Base-by-base conservation (phyloP, 2,329 filamentous ascomycete genomes). In the Pestalotiopsis sp. region DNA sequence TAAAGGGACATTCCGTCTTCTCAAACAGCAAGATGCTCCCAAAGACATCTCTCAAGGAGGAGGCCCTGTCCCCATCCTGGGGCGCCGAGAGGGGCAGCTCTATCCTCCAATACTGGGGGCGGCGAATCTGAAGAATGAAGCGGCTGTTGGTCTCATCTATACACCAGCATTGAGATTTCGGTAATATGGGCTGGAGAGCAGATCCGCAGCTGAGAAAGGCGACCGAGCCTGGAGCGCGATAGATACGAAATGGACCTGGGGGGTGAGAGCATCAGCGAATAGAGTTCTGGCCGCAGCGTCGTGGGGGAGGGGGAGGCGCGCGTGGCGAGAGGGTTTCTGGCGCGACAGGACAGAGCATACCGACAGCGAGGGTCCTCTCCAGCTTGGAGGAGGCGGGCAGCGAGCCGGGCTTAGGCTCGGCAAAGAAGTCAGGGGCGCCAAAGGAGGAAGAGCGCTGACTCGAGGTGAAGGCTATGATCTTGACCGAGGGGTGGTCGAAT, bases 141-240 rank as follows among this genome's bases (percentile, higher is more conserved):
- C 91, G 88, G 79, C 85, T 94, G 56, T 92, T 92, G 68, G 91
- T 87, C 68, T 94, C 92, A 78, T 97, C 93, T 39, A 98, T 92
- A 78, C 93, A 97, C 95, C 95, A 98, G 77, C 93, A 97, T 80
- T 97, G 94, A 69, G 94, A 97, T 78, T 94, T 94, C 27, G 93
- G 94, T 66, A 98, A 83, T 71, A 98, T 96, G 12, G 95, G 92
- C 75, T 96, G 93, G 20, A 97, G 86, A 17, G 95, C 91, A 67
- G 89, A 90, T 69, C 93, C 93, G 72, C 94, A 97, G 79, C 92
- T 95, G 11, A 98, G 85, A 76, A 97, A 98, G 13, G 94, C 93
- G 17, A 96, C 93, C 11, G 94, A 94, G 23, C 94, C 93, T 7
- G 93, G 92, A 41, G 96, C 92, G 75, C 93, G 91, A 78, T 98